Evolutionary conservation across 352 stramenopile genomes (phyloP).

Genomic region (Peronospora tabacina): DNA sequence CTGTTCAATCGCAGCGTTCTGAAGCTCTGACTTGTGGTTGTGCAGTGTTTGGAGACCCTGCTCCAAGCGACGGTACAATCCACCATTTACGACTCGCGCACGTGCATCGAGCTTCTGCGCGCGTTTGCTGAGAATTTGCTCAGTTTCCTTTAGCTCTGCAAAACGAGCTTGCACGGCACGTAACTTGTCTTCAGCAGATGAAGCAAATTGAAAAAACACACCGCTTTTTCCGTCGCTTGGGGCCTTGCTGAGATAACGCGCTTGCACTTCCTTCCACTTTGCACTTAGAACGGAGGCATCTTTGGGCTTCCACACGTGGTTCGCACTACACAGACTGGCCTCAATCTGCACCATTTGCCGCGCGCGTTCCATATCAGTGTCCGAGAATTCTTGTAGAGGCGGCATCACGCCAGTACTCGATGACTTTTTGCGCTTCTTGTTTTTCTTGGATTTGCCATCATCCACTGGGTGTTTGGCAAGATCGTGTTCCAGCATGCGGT

Average conservation of each 20-base stretch:
- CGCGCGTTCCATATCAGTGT: slow-evolving; percentile 56
- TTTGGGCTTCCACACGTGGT: slow-evolving; percentile 37
- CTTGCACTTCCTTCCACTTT: slow-evolving; percentile 40
- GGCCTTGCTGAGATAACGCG: slow-evolving; percentile 29
- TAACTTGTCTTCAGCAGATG: slow-evolving; percentile 34
- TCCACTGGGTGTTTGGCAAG: slow-evolving; percentile 39
- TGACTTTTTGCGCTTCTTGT: slow-evolving; percentile 60
- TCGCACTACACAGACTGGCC: slow-evolving; percentile 37
- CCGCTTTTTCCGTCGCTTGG: slow-evolving; percentile 12
- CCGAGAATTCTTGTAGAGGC: slow-evolving; percentile 38
- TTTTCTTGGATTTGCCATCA: slow-evolving; percentile 35
- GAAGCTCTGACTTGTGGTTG: slow-evolving; percentile 33
- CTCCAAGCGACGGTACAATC: slow-evolving; percentile 43
- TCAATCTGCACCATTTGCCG: slow-evolving; percentile 78
- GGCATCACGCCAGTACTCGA: slow-evolving; percentile 17
- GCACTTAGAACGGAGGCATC: slow-evolving; percentile 13
- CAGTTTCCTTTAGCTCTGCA: slow-evolving; percentile 51
- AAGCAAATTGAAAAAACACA: slow-evolving; percentile 44
- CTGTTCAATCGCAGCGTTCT: slow-evolving; percentile 58
- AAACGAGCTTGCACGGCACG: slow-evolving; percentile 52
- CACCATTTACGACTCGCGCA: slow-evolving; percentile 53
- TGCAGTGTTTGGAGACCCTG: slow-evolving; percentile 33
- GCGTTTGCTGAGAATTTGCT: slow-evolving; percentile 54
- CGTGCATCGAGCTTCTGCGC: slow-evolving; percentile 69
- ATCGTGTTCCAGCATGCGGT: slow-evolving; percentile 57